Evolutionary conservation across 1,284 basidiomycete species (phyloP), one percentile per base, ranked within the genome.

Genomic region (Apiotrichum mycotoxinovorans): DNA sequence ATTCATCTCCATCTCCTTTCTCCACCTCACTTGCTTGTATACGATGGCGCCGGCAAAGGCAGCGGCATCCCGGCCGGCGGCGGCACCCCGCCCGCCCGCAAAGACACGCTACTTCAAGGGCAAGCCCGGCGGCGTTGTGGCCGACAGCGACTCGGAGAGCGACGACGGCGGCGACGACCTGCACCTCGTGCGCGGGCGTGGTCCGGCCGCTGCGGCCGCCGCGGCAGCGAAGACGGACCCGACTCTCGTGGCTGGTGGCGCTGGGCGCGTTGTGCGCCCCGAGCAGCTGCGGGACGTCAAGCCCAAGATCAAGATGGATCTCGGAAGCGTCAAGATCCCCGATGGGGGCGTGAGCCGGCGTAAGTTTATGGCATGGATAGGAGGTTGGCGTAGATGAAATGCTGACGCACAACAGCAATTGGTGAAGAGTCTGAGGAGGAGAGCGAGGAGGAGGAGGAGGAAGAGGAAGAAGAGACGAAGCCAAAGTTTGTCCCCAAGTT

Each of bases 21-120:
- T 8, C 23, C 18, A 11, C 27, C 23, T 33, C n/a, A 17, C 20
- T 30, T 30, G 12, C 30, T 7, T 30, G 12, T 30, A 30, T 20
- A 30, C 46, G 8, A 48, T 48, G 46, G 20, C 46, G 34, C 46
- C 46, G 8, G 44, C 44, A 37, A 37, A 35, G 17, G 33, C 46
- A 25, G 46, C 33, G 10, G 46, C 46, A 5, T 34, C 46, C 15
- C 20, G 33, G 5, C 33, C 33, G 51, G 57, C 68, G 2, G 37
- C 61, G 7, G 30, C 46, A 5, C 46, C 46, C 8, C 30, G 46
- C 11, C 46, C 46, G 49, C 58, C 68, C 2, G 33, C 61, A 22
- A 73, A 75, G 54, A 63, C 63, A 27, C 64, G 74, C 34, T 73
- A 75, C 57, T 74, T 70, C 63, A 74, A 71, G 53, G 71, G 71